These are phyloP conservation scores for Acacia acuminata DNA, from an alignment of 306 rosid species.

Conservation along the genomic window DNA sequence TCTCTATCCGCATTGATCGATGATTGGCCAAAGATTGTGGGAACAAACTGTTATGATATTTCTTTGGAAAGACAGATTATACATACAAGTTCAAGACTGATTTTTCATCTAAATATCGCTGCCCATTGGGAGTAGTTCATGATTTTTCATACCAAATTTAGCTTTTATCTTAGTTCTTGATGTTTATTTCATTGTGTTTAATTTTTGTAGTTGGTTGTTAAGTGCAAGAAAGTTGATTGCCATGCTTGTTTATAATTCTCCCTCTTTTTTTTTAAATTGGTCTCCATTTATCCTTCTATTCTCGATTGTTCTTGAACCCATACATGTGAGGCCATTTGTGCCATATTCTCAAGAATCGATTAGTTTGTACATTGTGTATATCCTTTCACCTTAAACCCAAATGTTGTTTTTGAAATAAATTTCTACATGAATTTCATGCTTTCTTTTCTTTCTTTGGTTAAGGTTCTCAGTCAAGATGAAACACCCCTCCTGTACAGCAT, in stretches of 20 bases:
- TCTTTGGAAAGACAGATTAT: no score
- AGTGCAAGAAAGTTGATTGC: neutral
- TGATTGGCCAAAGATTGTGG: no score
- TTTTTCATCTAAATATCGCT: no score
- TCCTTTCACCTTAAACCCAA: conserved; percentile 23
- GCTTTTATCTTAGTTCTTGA: no score
- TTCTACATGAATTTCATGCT: conserved; percentile 19
- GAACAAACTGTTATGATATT: no score
- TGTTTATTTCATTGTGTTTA: no score
- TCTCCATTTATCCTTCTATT: neutral
- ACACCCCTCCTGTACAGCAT: conserved; percentile 78
- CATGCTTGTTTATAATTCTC: neutral
- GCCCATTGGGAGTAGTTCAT: no score
- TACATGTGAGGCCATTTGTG: conserved; percentile 72
- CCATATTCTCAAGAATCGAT: conserved; percentile 77
- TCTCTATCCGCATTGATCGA: no score
- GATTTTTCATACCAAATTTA: no score
- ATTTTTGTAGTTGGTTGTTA: neutral
- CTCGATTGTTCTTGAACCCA: conserved; percentile 22
- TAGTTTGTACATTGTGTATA: conserved; percentile 80
- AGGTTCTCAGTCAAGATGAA: conserved; percentile 87
- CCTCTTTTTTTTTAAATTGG: neutral
- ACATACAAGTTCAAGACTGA: no score
- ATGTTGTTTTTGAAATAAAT: conserved; percentile 6
- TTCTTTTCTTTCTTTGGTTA: conserved; percentile 30